Conservation (phyloP, 1,139 yeast species). For the Yamadazyma buinensis region DNA sequence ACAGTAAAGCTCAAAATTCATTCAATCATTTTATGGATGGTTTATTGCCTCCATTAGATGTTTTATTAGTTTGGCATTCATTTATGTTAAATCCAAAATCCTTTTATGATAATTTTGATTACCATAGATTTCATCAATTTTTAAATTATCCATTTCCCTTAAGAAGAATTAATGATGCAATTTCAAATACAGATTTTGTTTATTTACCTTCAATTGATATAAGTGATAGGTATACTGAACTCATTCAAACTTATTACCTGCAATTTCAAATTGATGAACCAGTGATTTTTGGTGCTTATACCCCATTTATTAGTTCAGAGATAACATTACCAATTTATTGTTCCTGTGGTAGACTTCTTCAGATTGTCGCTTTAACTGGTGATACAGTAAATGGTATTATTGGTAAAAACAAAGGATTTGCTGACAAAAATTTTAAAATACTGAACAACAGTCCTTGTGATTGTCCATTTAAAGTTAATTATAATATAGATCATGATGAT, state of each 20-base stretch:
- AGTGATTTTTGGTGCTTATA: constrained; percentile 5
- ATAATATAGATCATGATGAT: constrained; percentile 12
- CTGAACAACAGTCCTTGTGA: constrained; percentile 1
- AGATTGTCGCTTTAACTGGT: not conserved
- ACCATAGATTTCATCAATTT: constrained; percentile 20
- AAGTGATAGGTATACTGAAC: not conserved
- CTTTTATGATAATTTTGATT: constrained; percentile 29
- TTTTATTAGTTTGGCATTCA: constrained; percentile 39
- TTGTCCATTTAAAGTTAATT: not conserved
- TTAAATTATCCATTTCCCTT: constrained; percentile 27
- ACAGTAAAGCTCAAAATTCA: not conserved
- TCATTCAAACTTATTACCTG: not conserved
- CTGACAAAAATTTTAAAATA: constrained; percentile 11
- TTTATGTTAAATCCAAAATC: constrained; percentile 17
- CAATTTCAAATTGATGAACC: not conserved
- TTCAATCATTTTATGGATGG: constrained; percentile 15
- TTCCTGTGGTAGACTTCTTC: constrained; percentile 13
- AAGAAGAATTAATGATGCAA: constrained; percentile 15
- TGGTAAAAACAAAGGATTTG: constrained; percentile 17
- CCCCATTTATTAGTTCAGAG: constrained; percentile 3
- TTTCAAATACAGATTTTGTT: constrained; percentile 10
- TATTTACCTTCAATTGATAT: not conserved
- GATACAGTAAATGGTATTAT: too few species aligned
- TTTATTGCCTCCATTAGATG: constrained; percentile 17
- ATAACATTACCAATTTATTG: not conserved